Percentiles rank a stretch among this genome's conserved stretches.
These are phyloP conservation scores for Pythium pectinolyticum DNA, from an alignment of 352 stramenopile genomes.

Conservation along the genomic window DNA sequence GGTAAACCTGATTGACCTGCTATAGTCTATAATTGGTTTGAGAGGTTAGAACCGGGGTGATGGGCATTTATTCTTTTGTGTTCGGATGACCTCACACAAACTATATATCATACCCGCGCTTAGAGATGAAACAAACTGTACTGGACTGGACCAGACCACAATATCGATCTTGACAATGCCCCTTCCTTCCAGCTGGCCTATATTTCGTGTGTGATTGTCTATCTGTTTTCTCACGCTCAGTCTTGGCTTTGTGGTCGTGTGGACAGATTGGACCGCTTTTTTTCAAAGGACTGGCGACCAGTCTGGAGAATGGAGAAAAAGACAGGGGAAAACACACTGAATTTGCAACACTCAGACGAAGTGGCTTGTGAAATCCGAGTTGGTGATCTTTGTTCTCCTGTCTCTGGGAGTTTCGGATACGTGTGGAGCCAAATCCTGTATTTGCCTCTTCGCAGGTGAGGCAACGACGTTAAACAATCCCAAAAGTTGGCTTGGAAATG, in stretches of 20 bases:
- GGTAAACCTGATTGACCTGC: no score
- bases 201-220: conserved; percentile 4
- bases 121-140: no score
- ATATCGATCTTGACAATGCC: background rate
- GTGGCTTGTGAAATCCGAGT: no score
- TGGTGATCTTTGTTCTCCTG: conserved; percentile 14
- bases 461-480: background rate
- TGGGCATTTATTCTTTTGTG: no score
- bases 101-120: no score
- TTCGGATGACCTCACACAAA: conserved; percentile 10
- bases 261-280: background rate
- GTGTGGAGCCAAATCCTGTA: background rate
- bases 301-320: no score
- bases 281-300: no score
- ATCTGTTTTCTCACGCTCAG: background rate
- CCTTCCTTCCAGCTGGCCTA: background rate
- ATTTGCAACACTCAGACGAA: conserved; percentile 1
- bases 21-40: no score
- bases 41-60: no score
- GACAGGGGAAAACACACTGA: background rate
- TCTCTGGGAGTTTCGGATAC: conserved; percentile 23
- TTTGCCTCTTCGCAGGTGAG: conserved; percentile 14
- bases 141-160: background rate
- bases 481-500: no score
- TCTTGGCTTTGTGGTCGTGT: background rate